These are phyloP conservation scores for Dactylellina haptotyla DNA, from an alignment of 2,329 filamentous ascomycete species.

Conservation along the genomic window DNA sequence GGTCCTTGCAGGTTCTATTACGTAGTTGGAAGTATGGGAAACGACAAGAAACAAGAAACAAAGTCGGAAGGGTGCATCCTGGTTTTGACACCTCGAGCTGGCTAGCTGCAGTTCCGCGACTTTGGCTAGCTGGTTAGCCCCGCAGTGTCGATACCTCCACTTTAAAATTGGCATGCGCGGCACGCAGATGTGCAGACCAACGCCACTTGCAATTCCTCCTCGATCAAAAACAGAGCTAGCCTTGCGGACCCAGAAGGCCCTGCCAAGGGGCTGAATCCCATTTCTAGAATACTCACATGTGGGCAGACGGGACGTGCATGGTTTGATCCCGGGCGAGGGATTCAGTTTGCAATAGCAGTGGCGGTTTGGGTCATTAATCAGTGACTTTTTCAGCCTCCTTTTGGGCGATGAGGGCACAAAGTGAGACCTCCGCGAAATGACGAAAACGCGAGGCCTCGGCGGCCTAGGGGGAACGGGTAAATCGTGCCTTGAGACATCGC, in stretches of 20 bases:
- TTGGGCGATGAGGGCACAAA: not conserved
- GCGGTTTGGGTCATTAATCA: no score
- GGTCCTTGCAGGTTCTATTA: conserved; percentile 46
- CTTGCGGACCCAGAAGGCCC: conserved; percentile 25
- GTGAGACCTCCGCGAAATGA: conserved; percentile 28
- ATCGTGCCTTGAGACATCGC: not conserved
- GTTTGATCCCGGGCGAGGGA: conserved; percentile 34
- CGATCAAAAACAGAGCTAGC: conserved; percentile 19
- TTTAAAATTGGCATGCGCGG: conserved; percentile 3
- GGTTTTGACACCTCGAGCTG: conserved; percentile 27
- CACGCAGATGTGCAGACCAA: not conserved
- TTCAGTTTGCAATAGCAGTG: not conserved
- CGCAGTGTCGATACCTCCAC: conserved; percentile 19
- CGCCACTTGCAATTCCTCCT: not conserved
- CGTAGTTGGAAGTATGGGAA: conserved; percentile 8
- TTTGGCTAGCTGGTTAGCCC: conserved; percentile 31
- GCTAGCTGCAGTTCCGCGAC: conserved; percentile 17
- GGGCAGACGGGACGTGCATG: conserved; percentile 9
- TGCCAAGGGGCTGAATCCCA: conserved; percentile 35
- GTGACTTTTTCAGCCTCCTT: conserved; percentile 21
- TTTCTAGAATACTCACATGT: conserved; percentile 26
- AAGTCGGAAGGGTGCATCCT: conserved; percentile 33
- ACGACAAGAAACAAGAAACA: conserved; percentile 37
- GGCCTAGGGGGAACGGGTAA: not conserved
- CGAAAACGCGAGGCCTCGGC: conserved; percentile 27